Conservation (phyloP, 2,329 filamentous ascomycete genomes). For the Penicillium sp. region DNA sequence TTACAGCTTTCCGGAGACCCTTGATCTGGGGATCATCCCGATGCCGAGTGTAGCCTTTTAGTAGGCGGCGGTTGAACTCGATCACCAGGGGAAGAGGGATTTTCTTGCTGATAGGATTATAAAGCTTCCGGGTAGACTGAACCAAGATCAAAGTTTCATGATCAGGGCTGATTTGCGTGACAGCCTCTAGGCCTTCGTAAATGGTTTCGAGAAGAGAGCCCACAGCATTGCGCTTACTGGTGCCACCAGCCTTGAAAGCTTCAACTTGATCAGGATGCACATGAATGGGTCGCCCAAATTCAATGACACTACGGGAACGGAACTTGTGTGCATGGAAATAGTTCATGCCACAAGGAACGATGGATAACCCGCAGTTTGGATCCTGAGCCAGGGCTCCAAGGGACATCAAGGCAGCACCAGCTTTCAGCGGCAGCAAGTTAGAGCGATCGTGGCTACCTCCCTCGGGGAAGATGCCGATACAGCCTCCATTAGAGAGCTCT, state of each 20-base stretch:
- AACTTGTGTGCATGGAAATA: slow-evolving; percentile 98
- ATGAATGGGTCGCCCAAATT: slow-evolving; percentile 87
- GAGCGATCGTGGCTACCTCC: slow-evolving; percentile 92
- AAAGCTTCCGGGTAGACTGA: slow-evolving; percentile 84
- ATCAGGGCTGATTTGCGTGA: slow-evolving; percentile 86
- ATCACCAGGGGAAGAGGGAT: slow-evolving; percentile 88
- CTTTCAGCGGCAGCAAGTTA: slow-evolving; percentile 85
- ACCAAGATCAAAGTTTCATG: slow-evolving; percentile 93
- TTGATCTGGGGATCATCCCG: slow-evolving; percentile 83
- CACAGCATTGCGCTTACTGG: slow-evolving; percentile 23
- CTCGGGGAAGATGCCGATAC: slow-evolving; percentile 92
- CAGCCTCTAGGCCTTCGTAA: slow-evolving; percentile 76
- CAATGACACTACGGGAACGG: slow-evolving; percentile 85
- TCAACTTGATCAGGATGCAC: slow-evolving; percentile 79
- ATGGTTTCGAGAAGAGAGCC: slow-evolving; percentile 67
- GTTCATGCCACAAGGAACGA: slow-evolving; percentile 95
- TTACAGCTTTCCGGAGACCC: slow-evolving; percentile 70
- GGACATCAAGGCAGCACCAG: slow-evolving; percentile 94
- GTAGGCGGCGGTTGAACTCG: slow-evolving; percentile 83
- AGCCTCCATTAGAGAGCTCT: slow-evolving; percentile 79
- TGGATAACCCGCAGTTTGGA: slow-evolving; percentile 81
- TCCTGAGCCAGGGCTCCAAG: slow-evolving; percentile 79
- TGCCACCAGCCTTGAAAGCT: slow-evolving; percentile 75
- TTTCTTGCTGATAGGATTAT: slow-evolving; percentile 90
- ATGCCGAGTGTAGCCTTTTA: slow-evolving; percentile 85